These are phyloP conservation scores for Cyberlindnera amylophila DNA, from an alignment of 805 yeast species.

Conservation along the genomic window DNA sequence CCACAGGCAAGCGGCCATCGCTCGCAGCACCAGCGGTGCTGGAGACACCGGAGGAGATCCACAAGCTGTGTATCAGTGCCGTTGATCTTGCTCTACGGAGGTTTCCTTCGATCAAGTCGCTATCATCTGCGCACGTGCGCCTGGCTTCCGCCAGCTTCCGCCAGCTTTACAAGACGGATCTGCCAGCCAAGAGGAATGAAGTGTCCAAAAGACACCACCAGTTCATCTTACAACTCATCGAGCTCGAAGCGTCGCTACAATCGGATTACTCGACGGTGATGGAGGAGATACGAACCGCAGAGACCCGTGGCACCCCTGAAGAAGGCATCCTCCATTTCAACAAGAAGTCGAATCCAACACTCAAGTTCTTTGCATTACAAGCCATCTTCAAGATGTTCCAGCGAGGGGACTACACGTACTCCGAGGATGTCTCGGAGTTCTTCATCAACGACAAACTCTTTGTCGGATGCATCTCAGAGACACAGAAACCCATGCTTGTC, in stretches of 20 bases:
- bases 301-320: not conserved
- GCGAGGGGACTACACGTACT: constrained; percentile 7
- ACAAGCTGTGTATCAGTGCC: constrained; percentile 21
- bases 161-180: constrained; percentile 20
- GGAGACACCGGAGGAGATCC: constrained; percentile 18
- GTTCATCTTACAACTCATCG: constrained; percentile 23
- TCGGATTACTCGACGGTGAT: constrained; percentile 7
- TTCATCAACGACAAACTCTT: constrained; percentile 11
- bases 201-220: constrained; percentile 20
- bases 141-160: constrained; percentile 23
- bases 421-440: constrained; percentile 10
- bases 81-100: constrained; percentile 22
- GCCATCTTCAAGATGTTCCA: constrained; percentile 23
- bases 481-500: constrained; percentile 15
- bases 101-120: constrained; percentile 11
- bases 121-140: constrained; percentile 19
- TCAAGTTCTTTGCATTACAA: constrained; percentile 23
- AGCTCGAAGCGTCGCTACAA: constrained; percentile 17
- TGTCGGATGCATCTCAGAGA: constrained; percentile 1
- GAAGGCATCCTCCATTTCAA: constrained; percentile 1
- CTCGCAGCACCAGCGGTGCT: not conserved
- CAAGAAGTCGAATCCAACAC: constrained; percentile 1
- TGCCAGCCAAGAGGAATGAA: constrained; percentile 5
- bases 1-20: not conserved
- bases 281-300: constrained; percentile 9